Conservation (phyloP, 2,329 filamentous ascomycete genomes). For the Bipolaris oryzae region DNA sequence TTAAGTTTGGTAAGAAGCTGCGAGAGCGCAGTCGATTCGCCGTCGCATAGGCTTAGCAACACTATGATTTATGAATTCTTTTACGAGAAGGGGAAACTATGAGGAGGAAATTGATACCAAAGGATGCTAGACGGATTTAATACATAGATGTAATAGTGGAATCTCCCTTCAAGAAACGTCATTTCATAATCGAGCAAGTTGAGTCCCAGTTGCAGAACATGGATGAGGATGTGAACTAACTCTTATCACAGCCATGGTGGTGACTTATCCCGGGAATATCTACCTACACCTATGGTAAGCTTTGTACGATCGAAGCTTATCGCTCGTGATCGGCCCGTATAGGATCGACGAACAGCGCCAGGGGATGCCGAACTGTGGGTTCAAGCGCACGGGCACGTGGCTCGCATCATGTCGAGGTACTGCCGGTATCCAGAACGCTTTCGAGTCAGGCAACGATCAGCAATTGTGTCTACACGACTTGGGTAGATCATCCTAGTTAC, state of each 20-base stretch:
- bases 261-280: neutral
- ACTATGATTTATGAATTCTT: neutral
- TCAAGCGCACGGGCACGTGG: slow-evolving; percentile 2
- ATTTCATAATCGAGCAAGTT: neutral
- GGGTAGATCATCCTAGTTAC: neutral
- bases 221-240: too few species aligned
- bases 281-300: neutral
- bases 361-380: slow-evolving; percentile 1
- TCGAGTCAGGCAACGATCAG: slow-evolving; percentile 1
- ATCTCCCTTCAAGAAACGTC: neutral
- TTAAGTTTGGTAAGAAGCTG: slow-evolving; percentile 61
- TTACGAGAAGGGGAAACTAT: too few species aligned
- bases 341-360: slow-evolving; percentile 10
- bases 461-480: neutral
- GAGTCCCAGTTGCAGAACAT: neutral
- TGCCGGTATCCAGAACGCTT: neutral
- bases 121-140: too few species aligned
- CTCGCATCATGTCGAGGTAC: neutral
- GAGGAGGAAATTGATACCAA: too few species aligned
- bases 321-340: slow-evolving; percentile 3
- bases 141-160: too few species aligned
- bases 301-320: slow-evolving; percentile 2
- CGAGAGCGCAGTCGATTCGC: slow-evolving; percentile 65
- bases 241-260: neutral
- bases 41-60: slow-evolving; percentile 13